These are phyloP conservation scores for Boeremia exigua DNA, from an alignment of 2,329 filamentous ascomycete species.

Conservation along the genomic window DNA sequence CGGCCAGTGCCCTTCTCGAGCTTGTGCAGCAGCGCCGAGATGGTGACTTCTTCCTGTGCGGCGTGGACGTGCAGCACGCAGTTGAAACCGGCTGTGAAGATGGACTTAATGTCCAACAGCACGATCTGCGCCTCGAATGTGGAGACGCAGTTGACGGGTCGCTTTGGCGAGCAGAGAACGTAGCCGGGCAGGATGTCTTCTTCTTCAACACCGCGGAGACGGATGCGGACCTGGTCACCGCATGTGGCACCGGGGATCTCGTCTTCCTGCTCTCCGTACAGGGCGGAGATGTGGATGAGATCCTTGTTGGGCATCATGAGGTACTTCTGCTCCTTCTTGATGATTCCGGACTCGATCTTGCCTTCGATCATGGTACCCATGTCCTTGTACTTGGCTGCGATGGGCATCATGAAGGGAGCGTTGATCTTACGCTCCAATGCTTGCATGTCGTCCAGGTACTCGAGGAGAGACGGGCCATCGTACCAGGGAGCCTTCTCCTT, in stretches of 20 bases:
- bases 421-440: conserved; percentile 94
- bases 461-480: conserved; percentile 85
- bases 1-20: conserved; percentile 92
- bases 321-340: conserved; percentile 86
- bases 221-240: conserved; percentile 92
- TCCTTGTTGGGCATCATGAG: conserved; percentile 97
- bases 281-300: conserved; percentile 77
- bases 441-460: conserved; percentile 94
- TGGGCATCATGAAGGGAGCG: conserved; percentile 98
- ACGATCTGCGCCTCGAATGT: conserved; percentile 96
- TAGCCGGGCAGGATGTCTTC: conserved; percentile 96
- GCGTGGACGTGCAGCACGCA: conserved; percentile 97
- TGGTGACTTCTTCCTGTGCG: conserved; percentile 96
- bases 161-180: conserved; percentile 92
- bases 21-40: conserved; percentile 86
- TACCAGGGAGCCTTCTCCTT: conserved; percentile 82
- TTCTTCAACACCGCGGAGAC: conserved; percentile 93
- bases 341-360: conserved; percentile 89
- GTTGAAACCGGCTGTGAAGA: conserved; percentile 93
- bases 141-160: conserved; percentile 87
- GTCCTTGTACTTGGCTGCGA: conserved; percentile 95
- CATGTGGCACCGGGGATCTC: conserved; percentile 82
- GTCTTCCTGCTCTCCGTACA: conserved; percentile 96
- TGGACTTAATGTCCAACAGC: conserved; percentile 92
- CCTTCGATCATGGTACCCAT: conserved; percentile 98